Conservation (phyloP, 2,329 filamentous ascomycete species). For the Corinectria fuckeliana region DNA sequence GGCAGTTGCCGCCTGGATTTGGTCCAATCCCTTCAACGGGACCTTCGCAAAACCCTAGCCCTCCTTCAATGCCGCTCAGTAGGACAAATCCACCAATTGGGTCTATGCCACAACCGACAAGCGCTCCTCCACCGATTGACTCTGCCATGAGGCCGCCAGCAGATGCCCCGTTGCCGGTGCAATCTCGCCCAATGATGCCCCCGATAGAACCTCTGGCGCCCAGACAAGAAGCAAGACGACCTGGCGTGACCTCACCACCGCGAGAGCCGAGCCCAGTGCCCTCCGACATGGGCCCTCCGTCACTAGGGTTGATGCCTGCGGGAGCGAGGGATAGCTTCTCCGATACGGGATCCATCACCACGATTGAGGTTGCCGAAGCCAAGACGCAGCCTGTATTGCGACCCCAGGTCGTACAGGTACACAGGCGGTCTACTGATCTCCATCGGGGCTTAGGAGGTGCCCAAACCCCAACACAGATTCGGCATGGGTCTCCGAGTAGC, state of each 20-base stretch:
- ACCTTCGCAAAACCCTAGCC: neutral
- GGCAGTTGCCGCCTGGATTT: neutral
- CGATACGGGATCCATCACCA: constrained; percentile 34
- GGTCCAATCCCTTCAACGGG: neutral
- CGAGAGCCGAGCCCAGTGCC: constrained; percentile 25
- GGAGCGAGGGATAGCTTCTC: constrained; percentile 31
- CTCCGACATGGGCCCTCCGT: constrained; percentile 19
- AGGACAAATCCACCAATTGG: neutral
- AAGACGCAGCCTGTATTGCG: constrained; percentile 34
- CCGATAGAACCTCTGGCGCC: neutral
- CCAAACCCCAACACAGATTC: constrained; percentile 23
- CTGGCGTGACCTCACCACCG: constrained; percentile 2
- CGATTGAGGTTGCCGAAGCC: constrained; percentile 35
- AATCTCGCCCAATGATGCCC: neutral
- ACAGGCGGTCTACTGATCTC: constrained; percentile 32
- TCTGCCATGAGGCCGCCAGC: neutral
- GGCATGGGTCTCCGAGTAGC: neutral
- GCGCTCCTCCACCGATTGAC: neutral
- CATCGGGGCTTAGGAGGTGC: constrained; percentile 8
- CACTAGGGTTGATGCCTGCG: constrained; percentile 25
- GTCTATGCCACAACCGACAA: neutral
- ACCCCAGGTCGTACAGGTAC: constrained; percentile 35
- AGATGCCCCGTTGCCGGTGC: neutral
- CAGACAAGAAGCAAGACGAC: neutral
- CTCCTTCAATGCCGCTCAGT: neutral